Evolutionary conservation across 345 rosid species (phyloP).

Genomic region (Camelina laxa): DNA sequence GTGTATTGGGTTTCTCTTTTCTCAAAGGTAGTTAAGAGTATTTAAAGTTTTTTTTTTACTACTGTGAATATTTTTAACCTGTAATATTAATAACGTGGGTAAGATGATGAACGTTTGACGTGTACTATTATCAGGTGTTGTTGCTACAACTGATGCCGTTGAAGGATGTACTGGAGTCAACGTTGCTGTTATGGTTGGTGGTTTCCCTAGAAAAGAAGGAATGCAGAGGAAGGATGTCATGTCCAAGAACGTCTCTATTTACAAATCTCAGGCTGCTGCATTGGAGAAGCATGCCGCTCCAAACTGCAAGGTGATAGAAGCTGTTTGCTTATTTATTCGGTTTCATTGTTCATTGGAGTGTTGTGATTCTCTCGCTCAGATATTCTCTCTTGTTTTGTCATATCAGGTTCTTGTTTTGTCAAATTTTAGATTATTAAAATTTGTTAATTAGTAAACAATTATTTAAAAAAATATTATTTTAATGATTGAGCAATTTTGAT

Average conservation of each 20-base stretch:
- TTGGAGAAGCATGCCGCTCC: conserved; percentile 91
- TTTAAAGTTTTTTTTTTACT: background rate
- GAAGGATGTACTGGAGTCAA: conserved; percentile 96
- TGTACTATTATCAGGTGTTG: conserved; percentile 66
- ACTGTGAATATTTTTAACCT: too few species aligned
- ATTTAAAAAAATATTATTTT: too few species aligned
- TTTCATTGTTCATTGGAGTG: background rate
- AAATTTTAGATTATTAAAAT: too few species aligned
- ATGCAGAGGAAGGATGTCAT: conserved; percentile 99
- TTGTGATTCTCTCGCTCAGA: conserved; percentile 3
- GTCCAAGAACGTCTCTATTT: conserved; percentile 94
- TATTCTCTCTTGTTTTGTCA: background rate
- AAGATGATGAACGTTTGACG: background rate
- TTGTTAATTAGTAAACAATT: too few species aligned
- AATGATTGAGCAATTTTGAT: too few species aligned
- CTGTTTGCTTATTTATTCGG: background rate
- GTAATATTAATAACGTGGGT: background rate
- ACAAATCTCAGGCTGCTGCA: conserved; percentile 97
- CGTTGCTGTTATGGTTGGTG: conserved; percentile 98
- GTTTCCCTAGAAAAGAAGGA: conserved; percentile 98
- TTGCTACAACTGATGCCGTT: conserved; percentile 93
- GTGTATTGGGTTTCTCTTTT: conserved; percentile 12
- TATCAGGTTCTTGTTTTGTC: conserved; percentile 91
- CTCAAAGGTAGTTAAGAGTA: too few species aligned
- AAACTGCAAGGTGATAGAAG: conserved; percentile 81